Evolutionary conservation across 495 filamentous ascomycete genomes (phyloP).

Genomic region (Penicillium diatomitis): DNA sequence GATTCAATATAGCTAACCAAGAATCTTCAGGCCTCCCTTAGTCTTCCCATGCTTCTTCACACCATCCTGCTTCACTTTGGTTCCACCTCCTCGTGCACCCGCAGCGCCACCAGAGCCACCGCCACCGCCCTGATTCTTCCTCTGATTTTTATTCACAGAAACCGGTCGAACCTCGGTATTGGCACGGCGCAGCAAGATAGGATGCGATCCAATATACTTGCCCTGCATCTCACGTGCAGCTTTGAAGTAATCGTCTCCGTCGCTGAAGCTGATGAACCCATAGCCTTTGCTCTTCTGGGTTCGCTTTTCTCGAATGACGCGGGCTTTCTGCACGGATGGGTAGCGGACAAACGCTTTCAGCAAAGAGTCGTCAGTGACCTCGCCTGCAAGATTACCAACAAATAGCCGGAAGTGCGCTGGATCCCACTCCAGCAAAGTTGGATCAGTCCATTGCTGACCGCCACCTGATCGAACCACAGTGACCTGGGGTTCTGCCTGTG

Average conservation of each 20-base stretch:
- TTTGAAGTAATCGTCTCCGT: conserved; percentile 90
- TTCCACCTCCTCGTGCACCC: conserved; percentile 20
- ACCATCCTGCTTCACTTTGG: conserved; percentile 49
- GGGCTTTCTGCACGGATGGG: conserved; percentile 78
- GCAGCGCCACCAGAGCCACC: too few species aligned
- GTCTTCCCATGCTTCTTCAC: conserved; percentile 75
- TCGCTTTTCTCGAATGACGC: conserved; percentile 91
- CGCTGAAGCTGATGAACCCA: conserved; percentile 91
- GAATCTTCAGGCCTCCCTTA: conserved; percentile 65
- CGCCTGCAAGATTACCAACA: conserved; percentile 94
- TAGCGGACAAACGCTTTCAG: conserved; percentile 89
- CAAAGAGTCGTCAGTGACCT: conserved; percentile 92
- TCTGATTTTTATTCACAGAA: conserved; percentile 36
- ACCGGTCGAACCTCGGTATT: conserved; percentile 81
- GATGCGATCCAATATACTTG: conserved; percentile 97
- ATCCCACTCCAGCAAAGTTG: conserved; percentile 87
- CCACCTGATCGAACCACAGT: conserved; percentile 84
- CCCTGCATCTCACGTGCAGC: conserved; percentile 97
- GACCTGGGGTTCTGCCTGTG: conserved; percentile 39
- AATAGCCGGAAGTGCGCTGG: conserved; percentile 90
- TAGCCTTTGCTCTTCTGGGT: conserved; percentile 93
- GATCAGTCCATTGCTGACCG: conserved; percentile 82
- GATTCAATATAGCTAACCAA: conserved; percentile 46
- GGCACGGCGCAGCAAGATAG: conserved; percentile 73
- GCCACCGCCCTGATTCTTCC: conserved; percentile 30